A percentile compares a stretch with the other conserved stretches of the same genome.
phyloP scores from a whole-genome alignment of 1,284 basidiomycete species.

The Sutorius eximius region DNA sequence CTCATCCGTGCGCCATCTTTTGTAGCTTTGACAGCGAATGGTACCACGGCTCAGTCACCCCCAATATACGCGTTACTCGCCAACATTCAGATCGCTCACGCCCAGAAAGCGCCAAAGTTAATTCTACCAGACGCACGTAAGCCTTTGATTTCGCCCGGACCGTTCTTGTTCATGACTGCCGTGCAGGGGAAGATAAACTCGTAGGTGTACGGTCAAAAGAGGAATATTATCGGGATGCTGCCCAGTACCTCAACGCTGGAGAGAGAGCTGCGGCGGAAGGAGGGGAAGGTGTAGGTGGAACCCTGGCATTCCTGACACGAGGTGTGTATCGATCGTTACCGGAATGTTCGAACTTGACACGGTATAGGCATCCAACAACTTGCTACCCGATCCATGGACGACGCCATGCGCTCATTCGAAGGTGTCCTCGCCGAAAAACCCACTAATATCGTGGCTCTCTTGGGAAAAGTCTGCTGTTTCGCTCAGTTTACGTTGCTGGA shows the following conservation, averaged over 20 bases:
- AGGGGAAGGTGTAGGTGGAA: slow-evolving; percentile 49
- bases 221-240: slow-evolving; percentile 67
- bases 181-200: slow-evolving; percentile 69
- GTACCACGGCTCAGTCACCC: slow-evolving; percentile 46
- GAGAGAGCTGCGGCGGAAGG: slow-evolving; percentile 54
- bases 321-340: slow-evolving; percentile 39
- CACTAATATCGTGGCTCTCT: slow-evolving; percentile 77
- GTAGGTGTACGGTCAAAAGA: slow-evolving; percentile 63
- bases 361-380: slow-evolving; percentile 73
- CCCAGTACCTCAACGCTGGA: slow-evolving; percentile 66
- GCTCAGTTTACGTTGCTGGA: background rate
- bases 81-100: slow-evolving; percentile 77
- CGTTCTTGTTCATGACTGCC: slow-evolving; percentile 8
- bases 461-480: slow-evolving; percentile 62
- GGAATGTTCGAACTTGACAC: slow-evolving; percentile 8
- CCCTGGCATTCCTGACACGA: slow-evolving; percentile 66
- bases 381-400: slow-evolving; percentile 76
- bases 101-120: slow-evolving; percentile 79
- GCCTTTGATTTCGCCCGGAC: slow-evolving; percentile 24
- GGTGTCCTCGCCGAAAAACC: slow-evolving; percentile 77
- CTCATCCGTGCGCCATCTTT: background rate
- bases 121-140: slow-evolving; percentile 71
- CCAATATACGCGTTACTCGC: slow-evolving; percentile 80
- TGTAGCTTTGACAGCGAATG: slow-evolving; percentile 56
- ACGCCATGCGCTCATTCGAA: slow-evolving; percentile 79